phyloP scores from a whole-genome alignment of 371 early-diverging fungal genomes.

The Syncephalastrum racemosum region DNA sequence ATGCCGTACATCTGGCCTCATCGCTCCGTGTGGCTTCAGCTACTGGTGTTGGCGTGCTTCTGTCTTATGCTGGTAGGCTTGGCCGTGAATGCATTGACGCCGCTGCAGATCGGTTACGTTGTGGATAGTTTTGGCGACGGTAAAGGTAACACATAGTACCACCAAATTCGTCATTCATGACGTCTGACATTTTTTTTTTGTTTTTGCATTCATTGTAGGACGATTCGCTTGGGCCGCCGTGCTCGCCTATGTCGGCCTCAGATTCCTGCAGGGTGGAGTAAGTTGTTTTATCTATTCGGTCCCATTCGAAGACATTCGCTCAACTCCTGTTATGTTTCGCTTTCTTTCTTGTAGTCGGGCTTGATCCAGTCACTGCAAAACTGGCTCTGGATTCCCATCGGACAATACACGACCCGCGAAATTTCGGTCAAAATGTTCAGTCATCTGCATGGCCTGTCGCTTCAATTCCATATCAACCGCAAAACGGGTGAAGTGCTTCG shows the following conservation, averaged over 20 bases:
- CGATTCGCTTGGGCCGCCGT: slow-evolving; percentile 64
- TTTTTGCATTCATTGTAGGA: slow-evolving; percentile 4
- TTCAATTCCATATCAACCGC: slow-evolving; percentile 89
- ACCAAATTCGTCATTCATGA: background rate
- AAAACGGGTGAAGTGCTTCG: slow-evolving; percentile 94
- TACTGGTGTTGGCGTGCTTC: slow-evolving; percentile 70
- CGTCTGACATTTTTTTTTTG: too few relatives aligned
- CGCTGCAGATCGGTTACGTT: slow-evolving; percentile 76
- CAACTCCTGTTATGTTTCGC: slow-evolving; percentile 34
- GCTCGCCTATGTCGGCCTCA: slow-evolving; percentile 64
- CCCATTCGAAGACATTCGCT: slow-evolving; percentile 1
- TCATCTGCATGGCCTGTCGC: slow-evolving; percentile 83
- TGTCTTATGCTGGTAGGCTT: slow-evolving; percentile 69
- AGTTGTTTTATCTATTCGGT: slow-evolving; percentile 5
- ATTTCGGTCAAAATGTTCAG: slow-evolving; percentile 84
- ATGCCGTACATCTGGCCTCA: slow-evolving; percentile 90
- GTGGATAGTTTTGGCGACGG: slow-evolving; percentile 60
- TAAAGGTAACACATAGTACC: slow-evolving; percentile 17
- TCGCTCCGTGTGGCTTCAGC: slow-evolving; percentile 60
- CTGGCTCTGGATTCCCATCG: slow-evolving; percentile 88
- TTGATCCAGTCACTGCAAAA: slow-evolving; percentile 77
- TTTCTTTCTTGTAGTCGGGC: slow-evolving; percentile 51
- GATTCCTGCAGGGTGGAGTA: slow-evolving; percentile 75
- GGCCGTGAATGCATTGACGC: slow-evolving; percentile 78
- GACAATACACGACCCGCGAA: slow-evolving; percentile 86